Evolutionary conservation across 495 filamentous ascomycete species (phyloP), one percentile per base, ranked within the genome.

Genomic region (Penicilliopsis zonata): DNA sequence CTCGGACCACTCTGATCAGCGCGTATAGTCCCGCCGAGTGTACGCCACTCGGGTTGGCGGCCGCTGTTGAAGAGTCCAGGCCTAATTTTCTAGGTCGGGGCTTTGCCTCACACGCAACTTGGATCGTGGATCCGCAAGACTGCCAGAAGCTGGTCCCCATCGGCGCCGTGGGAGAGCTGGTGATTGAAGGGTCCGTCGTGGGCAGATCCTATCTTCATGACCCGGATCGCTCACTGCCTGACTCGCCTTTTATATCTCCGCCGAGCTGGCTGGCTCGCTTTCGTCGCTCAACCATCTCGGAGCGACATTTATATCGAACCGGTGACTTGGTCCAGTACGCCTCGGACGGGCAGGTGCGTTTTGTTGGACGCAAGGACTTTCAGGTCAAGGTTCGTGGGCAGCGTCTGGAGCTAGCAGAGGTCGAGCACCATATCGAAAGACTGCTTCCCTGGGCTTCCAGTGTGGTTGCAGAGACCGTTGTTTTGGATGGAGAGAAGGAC

Each of bases 41-140:
- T 34, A n/a, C n/a, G n/a, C n/a, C n/a, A n/a, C n/a, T n/a, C n/a
- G n/a, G n/a, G n/a, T n/a, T n/a, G n/a, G n/a, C n/a, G n/a, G 60
- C 65, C 0, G 60, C 64, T 5, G 56, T 57, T 0, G 59, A 52
- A 17, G 57, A 60, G 1, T 33, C 31, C 22, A 20, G 23, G 15
- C 16, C 13, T 24, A 20, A 20, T 19, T 13, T 13, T 2, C 9
- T 38, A 69, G 44, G 75, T 68, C 44, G 69, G 71, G 3, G 65
- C 67, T 41, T 77, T 77, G 47, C 57, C 57, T 27, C 46, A 42
- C 19, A 78, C 61, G 38, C 25, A 10, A 14, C 48, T 0, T 62
- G 56, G 52, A 37, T 67, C 13, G 40, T 49, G 12, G 47, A 61
- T 23, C 43, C 49, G 14, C 34, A 49, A 4, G 33, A 55, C 19